Conservation (phyloP, 1,284 basidiomycete species). For the Apiotrichum laibachii region DNA sequence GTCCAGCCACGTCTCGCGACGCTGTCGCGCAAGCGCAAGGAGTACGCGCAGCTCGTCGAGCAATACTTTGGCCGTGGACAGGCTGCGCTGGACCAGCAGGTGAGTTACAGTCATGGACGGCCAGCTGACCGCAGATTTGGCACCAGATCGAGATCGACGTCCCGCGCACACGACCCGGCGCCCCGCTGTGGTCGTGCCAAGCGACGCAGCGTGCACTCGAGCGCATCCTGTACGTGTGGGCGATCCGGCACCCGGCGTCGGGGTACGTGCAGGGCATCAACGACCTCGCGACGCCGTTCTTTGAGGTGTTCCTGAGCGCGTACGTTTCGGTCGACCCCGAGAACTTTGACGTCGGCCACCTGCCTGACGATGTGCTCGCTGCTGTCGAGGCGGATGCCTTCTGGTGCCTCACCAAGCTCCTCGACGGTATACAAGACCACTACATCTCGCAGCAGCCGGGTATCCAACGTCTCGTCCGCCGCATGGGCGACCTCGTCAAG, state of each 20-base stretch:
- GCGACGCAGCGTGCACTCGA: conserved; percentile 87
- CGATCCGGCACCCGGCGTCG: conserved; percentile 91
- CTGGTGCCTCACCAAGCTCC: conserved; percentile 88
- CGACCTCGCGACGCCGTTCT: conserved; percentile 91
- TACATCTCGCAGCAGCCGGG: conserved; percentile 94
- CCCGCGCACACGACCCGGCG: conserved; percentile 87
- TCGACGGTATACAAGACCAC: conserved; percentile 96
- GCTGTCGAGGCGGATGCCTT: conserved; percentile 94
- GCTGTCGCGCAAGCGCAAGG: conserved; percentile 81
- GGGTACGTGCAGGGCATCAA: conserved; percentile 98
- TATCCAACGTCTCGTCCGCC: conserved; percentile 82
- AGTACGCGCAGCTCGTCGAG: conserved; percentile 85
- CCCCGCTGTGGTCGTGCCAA: conserved; percentile 80
- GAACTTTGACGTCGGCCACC: conserved; percentile 71
- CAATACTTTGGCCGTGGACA: conserved; percentile 85
- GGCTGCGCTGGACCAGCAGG: conserved; percentile 74
- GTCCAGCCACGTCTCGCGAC: conserved; percentile 70
- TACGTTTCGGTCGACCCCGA: conserved; percentile 70
- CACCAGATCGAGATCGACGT: conserved; percentile 98
- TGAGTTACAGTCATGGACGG: conserved; percentile 17
- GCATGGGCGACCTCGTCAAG: conserved; percentile 87
- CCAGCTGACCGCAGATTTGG: conserved; percentile 67
- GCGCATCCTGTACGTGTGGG: conserved; percentile 94
- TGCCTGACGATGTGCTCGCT: conserved; percentile 66
- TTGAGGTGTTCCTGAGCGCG: conserved; percentile 73